Percentiles rank a stretch among this genome's conserved stretches.
Conservation (phyloP, 805 yeast species). For the Metschnikowia kunwiensis region DNA sequence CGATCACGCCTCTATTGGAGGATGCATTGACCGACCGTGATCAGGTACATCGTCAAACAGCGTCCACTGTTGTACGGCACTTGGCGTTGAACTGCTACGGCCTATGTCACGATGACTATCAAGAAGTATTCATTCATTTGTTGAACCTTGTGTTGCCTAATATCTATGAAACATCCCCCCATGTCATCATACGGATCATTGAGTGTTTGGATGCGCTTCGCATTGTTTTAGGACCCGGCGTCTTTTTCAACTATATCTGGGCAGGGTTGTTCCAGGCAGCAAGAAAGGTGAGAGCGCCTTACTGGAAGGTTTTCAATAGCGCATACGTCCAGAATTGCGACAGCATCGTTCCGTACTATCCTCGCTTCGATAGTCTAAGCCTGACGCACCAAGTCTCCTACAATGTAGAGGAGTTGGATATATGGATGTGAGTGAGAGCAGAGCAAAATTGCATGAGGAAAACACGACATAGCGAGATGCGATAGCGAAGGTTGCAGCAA, state of each 20-base stretch:
- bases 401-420: conserved; percentile 51
- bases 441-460: not conserved
- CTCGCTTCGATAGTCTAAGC: conserved; percentile 43
- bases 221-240: conserved; percentile 71
- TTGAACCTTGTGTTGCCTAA: conserved; percentile 84
- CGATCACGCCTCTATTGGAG: conserved; percentile 73
- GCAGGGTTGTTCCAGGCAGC: conserved; percentile 95
- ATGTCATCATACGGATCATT: conserved; percentile 76
- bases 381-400: conserved; percentile 18
- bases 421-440: conserved; percentile 25
- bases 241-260: conserved; percentile 72
- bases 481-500: not conserved
- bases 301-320: conserved; percentile 79
- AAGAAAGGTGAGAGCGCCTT: conserved; percentile 73
- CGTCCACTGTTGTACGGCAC: conserved; percentile 81
- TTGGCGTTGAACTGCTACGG: conserved; percentile 79
- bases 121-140: conserved; percentile 69
- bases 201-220: conserved; percentile 78
- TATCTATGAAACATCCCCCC: conserved; percentile 92
- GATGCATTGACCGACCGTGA: conserved; percentile 91
- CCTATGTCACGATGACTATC: conserved; percentile 60
- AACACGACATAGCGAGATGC: not conserved
- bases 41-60: conserved; percentile 92
- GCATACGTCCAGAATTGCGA: conserved; percentile 74
- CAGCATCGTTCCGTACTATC: conserved; percentile 80